Evolutionary conservation across 768 basidiomycete genomes (phyloP), one percentile per base, ranked within the genome.

Genomic region (Vararia minispora): DNA sequence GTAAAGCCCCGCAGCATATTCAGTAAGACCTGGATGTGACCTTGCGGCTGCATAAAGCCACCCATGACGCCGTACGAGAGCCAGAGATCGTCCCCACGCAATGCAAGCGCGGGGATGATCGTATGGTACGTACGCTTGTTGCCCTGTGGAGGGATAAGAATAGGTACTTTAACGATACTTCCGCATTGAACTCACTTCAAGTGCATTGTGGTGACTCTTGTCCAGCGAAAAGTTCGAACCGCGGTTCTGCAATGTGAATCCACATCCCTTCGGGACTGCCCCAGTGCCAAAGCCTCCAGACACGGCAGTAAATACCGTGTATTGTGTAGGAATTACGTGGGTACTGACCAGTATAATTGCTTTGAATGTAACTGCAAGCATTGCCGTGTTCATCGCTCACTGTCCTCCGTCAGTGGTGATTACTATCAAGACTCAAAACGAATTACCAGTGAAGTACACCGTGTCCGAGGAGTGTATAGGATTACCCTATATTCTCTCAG

Each of bases 211-310:
- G 54, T 98, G 94, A 1, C 74, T 75, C 40, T 86, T 73, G 37
- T 70, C 66, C 17, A 97, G 64, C 6, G 75, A 66, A 57, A 99
- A 99, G 5, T 84, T 81, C 9, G 76, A 67, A 2, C 95, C 95
- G 40, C 95, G 72, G 58, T 95, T 95, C 60, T 99, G 95, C 11
- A 99, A 69, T 0, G 91, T 95, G 58, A 99, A 99, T 0, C 95
- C 95, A 50, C 91, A 95, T 0, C 82, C 90, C 49, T 85, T 80
- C 0, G 95, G 95, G 27, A 99, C 67, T 23, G 94, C 94, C 52
- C 71, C 86, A 16, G 90, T 92, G 14, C 95, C 95, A 51, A 95
- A 98, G 3, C 88, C 82, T 80, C 45, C 17, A n/a, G n/a, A 24
- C 28, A 32, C 28, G n/a, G 13, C 5, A 25, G 24, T 36, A 12